phyloP scores from a whole-genome alignment of 2,329 filamentous ascomycete genomes.

The Reticulascus tulasneorum region DNA sequence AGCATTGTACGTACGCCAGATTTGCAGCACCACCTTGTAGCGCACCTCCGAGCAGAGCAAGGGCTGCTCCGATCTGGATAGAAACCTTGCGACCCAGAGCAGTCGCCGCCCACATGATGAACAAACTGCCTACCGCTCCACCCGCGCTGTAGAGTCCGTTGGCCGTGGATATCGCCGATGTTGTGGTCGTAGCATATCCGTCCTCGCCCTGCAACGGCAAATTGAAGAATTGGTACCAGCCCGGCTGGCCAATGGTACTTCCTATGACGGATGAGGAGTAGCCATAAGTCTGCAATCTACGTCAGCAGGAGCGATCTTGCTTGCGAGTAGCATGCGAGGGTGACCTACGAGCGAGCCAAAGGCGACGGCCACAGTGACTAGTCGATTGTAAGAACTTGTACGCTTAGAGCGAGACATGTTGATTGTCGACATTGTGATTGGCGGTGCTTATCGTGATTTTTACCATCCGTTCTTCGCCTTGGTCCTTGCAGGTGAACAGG shows the following conservation, averaged over 20 bases:
- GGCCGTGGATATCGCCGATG: constrained; percentile 41
- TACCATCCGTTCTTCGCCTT: no score
- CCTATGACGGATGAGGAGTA: constrained; percentile 47
- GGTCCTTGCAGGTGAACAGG: no score
- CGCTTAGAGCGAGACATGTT: constrained; percentile 1
- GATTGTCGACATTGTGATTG: not conserved
- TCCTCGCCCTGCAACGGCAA: constrained; percentile 37
- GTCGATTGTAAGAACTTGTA: constrained; percentile 25
- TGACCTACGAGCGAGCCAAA: constrained; percentile 26
- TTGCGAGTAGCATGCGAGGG: constrained; percentile 1
- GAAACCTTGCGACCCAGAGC: constrained; percentile 38
- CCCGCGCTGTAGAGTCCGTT: constrained; percentile 46
- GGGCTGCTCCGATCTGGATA: constrained; percentile 40
- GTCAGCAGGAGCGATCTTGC: constrained; percentile 20
- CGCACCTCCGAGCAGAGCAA: constrained; percentile 40
- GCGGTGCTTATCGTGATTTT: not conserved
- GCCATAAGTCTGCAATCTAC: constrained; percentile 41
- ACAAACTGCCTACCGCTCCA: constrained; percentile 40
- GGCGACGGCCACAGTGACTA: constrained; percentile 30
- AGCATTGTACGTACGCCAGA: constrained; percentile 26
- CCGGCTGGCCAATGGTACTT: constrained; percentile 48
- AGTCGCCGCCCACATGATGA: constrained; percentile 46
- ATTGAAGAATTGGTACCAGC: constrained; percentile 46
- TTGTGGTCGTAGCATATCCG: constrained; percentile 41
- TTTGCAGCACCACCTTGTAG: constrained; percentile 41